Evolutionary conservation across 169 alveolate genomes (phyloP).

Genomic region (Plasmodium falciparum): DNA sequence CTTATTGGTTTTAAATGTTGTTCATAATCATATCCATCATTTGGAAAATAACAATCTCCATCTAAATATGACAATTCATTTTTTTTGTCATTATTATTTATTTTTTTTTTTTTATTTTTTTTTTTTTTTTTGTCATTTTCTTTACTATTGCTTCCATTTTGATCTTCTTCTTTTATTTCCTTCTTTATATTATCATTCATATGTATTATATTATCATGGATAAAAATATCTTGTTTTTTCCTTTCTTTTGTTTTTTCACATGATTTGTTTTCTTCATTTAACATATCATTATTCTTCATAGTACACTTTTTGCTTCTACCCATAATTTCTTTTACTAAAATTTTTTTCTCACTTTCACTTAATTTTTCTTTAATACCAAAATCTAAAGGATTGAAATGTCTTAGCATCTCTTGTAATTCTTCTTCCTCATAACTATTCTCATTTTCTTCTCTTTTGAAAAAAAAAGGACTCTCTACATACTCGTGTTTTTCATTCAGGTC

Average conservation of each 20-base stretch:
- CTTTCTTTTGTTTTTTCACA: not conserved
- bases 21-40: conserved; percentile 86
- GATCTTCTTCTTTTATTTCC: not conserved
- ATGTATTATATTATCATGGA: not conserved
- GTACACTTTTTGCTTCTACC: conserved; percentile 13
- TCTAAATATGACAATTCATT: conserved; percentile 76
- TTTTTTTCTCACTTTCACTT: conserved; percentile 75
- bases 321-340: conserved; percentile 46
- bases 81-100: conserved; percentile 2
- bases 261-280: not conserved
- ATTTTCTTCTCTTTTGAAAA: not conserved
- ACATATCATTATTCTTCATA: not conserved
- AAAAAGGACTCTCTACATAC: conserved; percentile 10
- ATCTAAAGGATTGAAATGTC: conserved; percentile 57
- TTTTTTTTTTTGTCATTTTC: conserved; percentile 1
- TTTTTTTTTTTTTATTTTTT: conserved; percentile 11
- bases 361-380: conserved; percentile 76
- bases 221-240: not conserved
- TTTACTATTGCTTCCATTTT: not conserved
- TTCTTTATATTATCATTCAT: not conserved
- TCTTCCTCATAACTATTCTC: not conserved
- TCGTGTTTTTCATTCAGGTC: conserved; percentile 53
- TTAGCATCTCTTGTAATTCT: conserved; percentile 27
- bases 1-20: conserved; percentile 84
- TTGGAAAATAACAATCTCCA: conserved; percentile 87